Evolutionary conservation across 768 basidiomycete genomes (phyloP), one percentile per base, ranked within the genome.

Genomic region (Podaxis rugospora): DNA sequence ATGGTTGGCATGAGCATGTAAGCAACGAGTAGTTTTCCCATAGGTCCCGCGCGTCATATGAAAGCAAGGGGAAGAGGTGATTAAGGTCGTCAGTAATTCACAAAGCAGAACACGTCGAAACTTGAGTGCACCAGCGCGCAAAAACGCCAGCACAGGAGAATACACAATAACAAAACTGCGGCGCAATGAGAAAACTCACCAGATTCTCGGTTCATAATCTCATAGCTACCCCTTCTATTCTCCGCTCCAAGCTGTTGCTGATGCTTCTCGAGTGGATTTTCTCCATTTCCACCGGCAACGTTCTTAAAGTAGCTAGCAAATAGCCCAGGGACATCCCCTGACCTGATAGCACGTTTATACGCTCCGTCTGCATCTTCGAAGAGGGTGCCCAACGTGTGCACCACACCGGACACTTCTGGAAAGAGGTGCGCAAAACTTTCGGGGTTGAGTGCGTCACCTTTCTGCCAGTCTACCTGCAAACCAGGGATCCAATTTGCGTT

Each of bases 341-440:
- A 77, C 62, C 79, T 78, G 47, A 98, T 66, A 39, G 86, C 83
- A 39, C 77, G 71, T 73, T 99, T 99, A 79, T 99, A 99, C 47
- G 74, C 77, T 18, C 80, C 78, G 52, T 47, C 51, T 28, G 51
- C 51, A 66, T 87, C 85, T 69, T 95, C 93, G 35, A 98, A 77
- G 52, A 99, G 84, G 9, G 89, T 92, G 49, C 97, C 97, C 18
- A 98, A 80, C 1, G 97, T 96, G 71, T 98, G 95, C 39, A 99
- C 93, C 28, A 98, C 89, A 0, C 89, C 93, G 23, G 83, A 83
- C 25, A 82, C 84, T 23, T 78, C 73, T 0, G 85, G 79, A 51
- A 98, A 79, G 21, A 95, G 75, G 57, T 85, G 76, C 7, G 80
- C 77, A 73, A 94, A 95, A 11, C 86, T 80, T 61, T 84, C 76